Base-by-base conservation (phyloP, 2,329 filamentous ascomycete genomes). In the Cadophora gregata region DNA sequence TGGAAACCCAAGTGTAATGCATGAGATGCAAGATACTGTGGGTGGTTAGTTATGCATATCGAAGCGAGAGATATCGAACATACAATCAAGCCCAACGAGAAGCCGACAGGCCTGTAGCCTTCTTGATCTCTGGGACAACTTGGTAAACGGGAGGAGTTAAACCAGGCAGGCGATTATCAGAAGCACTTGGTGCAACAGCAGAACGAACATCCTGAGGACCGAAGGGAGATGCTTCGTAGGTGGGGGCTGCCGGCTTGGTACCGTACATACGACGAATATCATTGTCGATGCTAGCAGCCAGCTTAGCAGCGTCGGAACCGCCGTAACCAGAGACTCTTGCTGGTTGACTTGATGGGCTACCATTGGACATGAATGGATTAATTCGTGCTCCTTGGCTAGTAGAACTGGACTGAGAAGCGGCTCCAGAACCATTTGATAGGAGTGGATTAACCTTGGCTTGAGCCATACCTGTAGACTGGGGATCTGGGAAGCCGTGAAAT, bases 31-130 rank as follows among this genome's bases (percentile, higher is more conserved):
- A 56, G 53, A 25, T 36, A 36, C 53, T 36, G n/a, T 31, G 7
- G 25, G 21, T 19, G 19, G n/a, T 56, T 56, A 56, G 31, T 56
- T 6, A 14, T 10, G 10, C 4, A 36, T 8, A 21, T 24, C 1
- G 4, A 14, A 56, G 4, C 9, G 53, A 19, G 19, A 36, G 29
- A 5, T 3, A 4, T 7, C 2, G 38, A 36, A 56, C 53, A 24
- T 36, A 56, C 31, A 5, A 56, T 56, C 14, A 56, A 56, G 53
- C 29, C 53, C 53, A 56, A 7, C 53, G 53, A 33, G 53, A 56
- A 24, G 31, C 29, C 31, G 29, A n/a, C 31, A 56, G 27, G 29
- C 53, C 53, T 24, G 31, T n/a, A 56, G n/a, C 19, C 31, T 56
- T 36, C 53, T 56, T 31, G 19, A 3, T 36, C 27, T 31, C 31